Evolutionary conservation across 2,329 filamentous ascomycete species (phyloP).

Genomic region (Stachybotrys elegans): DNA sequence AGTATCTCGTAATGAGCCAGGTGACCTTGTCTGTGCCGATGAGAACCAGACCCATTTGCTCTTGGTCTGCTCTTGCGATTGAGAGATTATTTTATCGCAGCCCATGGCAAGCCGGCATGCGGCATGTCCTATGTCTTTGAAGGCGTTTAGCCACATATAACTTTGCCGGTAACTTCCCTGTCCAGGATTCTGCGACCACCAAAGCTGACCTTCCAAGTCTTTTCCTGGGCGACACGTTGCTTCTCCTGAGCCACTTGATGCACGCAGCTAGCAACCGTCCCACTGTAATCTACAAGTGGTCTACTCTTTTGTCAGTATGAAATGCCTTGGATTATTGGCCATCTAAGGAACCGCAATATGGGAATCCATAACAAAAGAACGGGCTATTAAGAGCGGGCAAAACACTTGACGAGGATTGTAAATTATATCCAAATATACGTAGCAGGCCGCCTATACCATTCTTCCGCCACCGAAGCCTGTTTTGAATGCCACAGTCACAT

Average conservation of each 20-base stretch:
- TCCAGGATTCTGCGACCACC: slow-evolving; percentile 4
- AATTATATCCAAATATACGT: no score
- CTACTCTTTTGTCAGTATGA: no score
- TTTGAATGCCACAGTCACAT: no score
- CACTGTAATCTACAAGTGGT: no score
- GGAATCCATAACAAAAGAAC: no score
- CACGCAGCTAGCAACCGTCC: no score
- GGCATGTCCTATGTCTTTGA: slow-evolving; percentile 9
- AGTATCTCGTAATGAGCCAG: slow-evolving; percentile 2
- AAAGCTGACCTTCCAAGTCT: slow-evolving; percentile 6
- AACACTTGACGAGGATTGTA: no score
- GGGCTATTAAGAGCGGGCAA: no score
- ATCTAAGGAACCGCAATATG: no score
- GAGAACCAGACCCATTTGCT: slow-evolving; percentile 5
- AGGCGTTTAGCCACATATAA: slow-evolving; percentile 4
- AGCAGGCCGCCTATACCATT: no score
- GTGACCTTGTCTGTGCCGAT: slow-evolving; percentile 3
- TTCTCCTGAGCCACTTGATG: slow-evolving; percentile 1
- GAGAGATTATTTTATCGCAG: slow-evolving; percentile 6
- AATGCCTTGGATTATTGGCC: no score
- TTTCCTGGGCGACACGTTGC: background rate
- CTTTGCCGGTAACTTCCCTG: slow-evolving; percentile 5
- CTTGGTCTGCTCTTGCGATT: slow-evolving; percentile 4
- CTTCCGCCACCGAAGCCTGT: no score
- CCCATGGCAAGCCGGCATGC: slow-evolving; percentile 10